Evolutionary conservation across 2,329 filamentous ascomycete species (phyloP), one percentile per base, ranked within the genome.

Genomic region (Paecilomyces variotii): DNA sequence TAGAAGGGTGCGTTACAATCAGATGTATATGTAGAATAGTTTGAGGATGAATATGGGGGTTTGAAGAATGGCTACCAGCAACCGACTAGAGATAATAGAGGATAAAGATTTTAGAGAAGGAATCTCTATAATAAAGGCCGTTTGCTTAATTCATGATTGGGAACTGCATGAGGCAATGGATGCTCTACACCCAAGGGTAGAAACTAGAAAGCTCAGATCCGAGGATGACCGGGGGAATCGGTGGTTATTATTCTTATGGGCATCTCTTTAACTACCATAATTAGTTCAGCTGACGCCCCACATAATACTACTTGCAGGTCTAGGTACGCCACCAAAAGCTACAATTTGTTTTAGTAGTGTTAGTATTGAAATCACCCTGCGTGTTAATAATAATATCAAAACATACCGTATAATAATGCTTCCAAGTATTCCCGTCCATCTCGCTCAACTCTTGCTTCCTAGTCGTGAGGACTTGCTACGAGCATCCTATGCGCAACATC

Each of bases 401-500:
- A 32, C 30, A 19, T 19, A 19, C 19, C 19, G 19, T 19, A 19
- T 19, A 19, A 19, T 19, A 19, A 19, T 19, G 19, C 19, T 19
- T 19, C 30, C 10, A 32, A 10, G 10, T 6, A 32, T 32, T 32
- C 30, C 30, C 30, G 5, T 32, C 30, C 10, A 32, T 5, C 30
- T 32, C 30, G 5, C 30, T 10, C 12, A 39, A n/a, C 25, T n/a
- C n/a, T 2, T 26, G 6, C 55, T 57, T 24, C 25, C 12, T 25
- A 19, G 45, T 34, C 26, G 39, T n/a, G 14, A 56, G 24, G 11
- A 56, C 4, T 32, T 24, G 27, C 30, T 9, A 25, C 10, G 14
- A 25, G 27, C 34, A 58, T 58, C 26, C 26, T 27, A 55, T 55
- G 56, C 56, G 34, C n/a, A 49, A 25, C n/a, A 55, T 55, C 35